Percentiles rank a stretch among this genome's conserved stretches.
phyloP scores from a whole-genome alignment of 2,329 filamentous ascomycete species.

The Trichothecium sympodiale region DNA sequence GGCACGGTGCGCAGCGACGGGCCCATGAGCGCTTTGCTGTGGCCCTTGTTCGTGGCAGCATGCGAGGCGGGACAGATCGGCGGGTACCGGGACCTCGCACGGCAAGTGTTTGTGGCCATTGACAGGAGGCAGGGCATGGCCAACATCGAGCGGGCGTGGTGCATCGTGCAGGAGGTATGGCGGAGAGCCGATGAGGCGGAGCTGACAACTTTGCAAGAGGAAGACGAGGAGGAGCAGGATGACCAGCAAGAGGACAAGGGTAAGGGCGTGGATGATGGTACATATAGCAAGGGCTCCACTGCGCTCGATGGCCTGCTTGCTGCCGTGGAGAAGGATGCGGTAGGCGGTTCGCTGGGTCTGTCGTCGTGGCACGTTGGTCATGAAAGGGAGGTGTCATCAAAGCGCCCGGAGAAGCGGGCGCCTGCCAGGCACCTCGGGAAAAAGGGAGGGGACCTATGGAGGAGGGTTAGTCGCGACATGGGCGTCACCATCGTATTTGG shows the following conservation, averaged over 20 bases:
- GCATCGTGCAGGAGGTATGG: slow-evolving; percentile 52
- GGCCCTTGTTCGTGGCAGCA: slow-evolving; percentile 53
- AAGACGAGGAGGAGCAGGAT: background rate
- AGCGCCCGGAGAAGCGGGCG: no score
- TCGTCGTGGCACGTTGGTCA: no score
- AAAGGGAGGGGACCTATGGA: slow-evolving; percentile 35
- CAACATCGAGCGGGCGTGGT: slow-evolving; percentile 52
- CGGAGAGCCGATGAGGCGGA: slow-evolving; percentile 32
- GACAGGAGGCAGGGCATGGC: slow-evolving; percentile 51
- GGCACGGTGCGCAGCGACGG: slow-evolving; percentile 43
- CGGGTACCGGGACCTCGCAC: slow-evolving; percentile 39
- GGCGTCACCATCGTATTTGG: slow-evolving; percentile 50
- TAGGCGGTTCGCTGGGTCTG: no score
- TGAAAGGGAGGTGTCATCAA: no score
- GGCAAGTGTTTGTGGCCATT: slow-evolving; percentile 39
- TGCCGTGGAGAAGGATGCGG: no score
- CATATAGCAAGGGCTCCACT: background rate
- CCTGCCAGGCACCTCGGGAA: no score
- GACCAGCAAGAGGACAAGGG: slow-evolving; percentile 10
- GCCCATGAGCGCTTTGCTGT: slow-evolving; percentile 52
- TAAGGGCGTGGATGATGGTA: slow-evolving; percentile 9
- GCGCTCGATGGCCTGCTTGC: no score
- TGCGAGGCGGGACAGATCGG: slow-evolving; percentile 40
- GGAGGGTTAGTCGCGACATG: slow-evolving; percentile 45
- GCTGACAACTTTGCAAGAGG: background rate